phyloP scores from a whole-genome alignment of 495 filamentous ascomycete species.

The Trichoderma virens region DNA sequence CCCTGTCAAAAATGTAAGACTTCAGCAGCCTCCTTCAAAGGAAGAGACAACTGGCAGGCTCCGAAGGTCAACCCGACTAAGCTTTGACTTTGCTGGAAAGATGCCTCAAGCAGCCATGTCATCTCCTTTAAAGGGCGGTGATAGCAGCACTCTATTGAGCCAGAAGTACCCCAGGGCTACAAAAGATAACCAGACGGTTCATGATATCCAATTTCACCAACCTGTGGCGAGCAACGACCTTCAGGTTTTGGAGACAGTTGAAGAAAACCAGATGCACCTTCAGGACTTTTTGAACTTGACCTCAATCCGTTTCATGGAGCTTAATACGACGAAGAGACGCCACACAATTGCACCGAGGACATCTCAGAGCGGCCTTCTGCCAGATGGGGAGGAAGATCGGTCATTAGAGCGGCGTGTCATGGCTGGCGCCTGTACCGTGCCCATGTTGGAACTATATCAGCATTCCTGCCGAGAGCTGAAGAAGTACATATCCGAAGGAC shows the following conservation, averaged over 20 bases:
- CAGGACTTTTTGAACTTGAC: slow-evolving; percentile 94
- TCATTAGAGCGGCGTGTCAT: slow-evolving; percentile 72
- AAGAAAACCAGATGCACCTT: slow-evolving; percentile 65
- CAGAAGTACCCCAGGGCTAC: slow-evolving; percentile 45
- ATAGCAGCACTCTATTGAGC: slow-evolving; percentile 33
- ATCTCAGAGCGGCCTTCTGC: slow-evolving; percentile 31
- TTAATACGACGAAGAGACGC: slow-evolving; percentile 81
- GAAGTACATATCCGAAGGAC: slow-evolving; percentile 86
- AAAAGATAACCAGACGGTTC: slow-evolving; percentile 31
- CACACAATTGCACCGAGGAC: slow-evolving; percentile 64
- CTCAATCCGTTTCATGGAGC: slow-evolving; percentile 93
- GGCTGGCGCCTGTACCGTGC: slow-evolving; percentile 83
- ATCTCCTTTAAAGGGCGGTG: neutral
- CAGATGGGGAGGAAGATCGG: slow-evolving; percentile 40
- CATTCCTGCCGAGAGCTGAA: slow-evolving; percentile 93
- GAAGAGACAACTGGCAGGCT: slow-evolving; percentile 55
- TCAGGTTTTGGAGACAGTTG: slow-evolving; percentile 33
- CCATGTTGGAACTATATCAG: slow-evolving; percentile 89
- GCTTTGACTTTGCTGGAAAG: slow-evolving; percentile 21
- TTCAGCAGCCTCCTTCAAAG: slow-evolving; percentile 59
- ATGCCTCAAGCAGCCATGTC: neutral
- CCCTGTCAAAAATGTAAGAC: slow-evolving; percentile 65
- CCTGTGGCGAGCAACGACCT: slow-evolving; percentile 24
- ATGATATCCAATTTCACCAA: slow-evolving; percentile 40
- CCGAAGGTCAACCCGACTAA: slow-evolving; percentile 43